Evolutionary conservation across 2,329 filamentous ascomycete species (phyloP).

Genomic region (Simplicillium aogashimaense): DNA sequence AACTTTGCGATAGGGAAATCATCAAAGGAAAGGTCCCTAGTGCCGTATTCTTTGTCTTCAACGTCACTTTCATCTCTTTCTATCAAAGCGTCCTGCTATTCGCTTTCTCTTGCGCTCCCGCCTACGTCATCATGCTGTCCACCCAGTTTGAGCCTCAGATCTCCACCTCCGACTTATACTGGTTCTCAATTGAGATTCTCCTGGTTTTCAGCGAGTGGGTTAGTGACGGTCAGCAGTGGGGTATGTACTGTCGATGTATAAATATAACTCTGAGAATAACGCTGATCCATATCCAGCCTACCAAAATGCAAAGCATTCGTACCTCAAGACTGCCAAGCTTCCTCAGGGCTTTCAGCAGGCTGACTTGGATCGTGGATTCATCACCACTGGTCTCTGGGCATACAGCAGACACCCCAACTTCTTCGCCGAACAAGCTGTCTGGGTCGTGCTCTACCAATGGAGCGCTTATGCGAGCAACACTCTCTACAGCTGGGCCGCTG

Average conservation of each 20-base stretch:
- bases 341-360: conserved; percentile 54
- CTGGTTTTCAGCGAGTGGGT: conserved; percentile 62
- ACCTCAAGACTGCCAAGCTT: conserved; percentile 63
- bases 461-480: conserved; percentile 62
- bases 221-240: conserved; percentile 90
- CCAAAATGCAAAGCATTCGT: conserved; percentile 70
- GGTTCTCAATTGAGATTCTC: conserved; percentile 33
- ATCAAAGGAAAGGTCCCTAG: conserved; percentile 56
- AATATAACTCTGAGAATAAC: background rate
- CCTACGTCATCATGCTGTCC: conserved; percentile 71
- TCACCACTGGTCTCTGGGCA: conserved; percentile 74
- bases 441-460: conserved; percentile 86
- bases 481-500: conserved; percentile 68
- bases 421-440: conserved; percentile 80
- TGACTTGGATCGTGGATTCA: conserved; percentile 84
- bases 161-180: conserved; percentile 35
- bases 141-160: conserved; percentile 49
- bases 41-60: conserved; percentile 70
- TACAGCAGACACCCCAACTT: conserved; percentile 94
- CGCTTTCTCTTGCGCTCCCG: conserved; percentile 62
- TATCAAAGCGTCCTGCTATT: conserved; percentile 76
- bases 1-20: conserved; percentile 44
- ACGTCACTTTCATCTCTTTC: conserved; percentile 81
- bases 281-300: conserved; percentile 42
- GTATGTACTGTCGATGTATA: conserved; percentile 28